phyloP scores from a whole-genome alignment of 371 early-diverging fungal species.

The Batrachochytrium dendrobatidis region DNA sequence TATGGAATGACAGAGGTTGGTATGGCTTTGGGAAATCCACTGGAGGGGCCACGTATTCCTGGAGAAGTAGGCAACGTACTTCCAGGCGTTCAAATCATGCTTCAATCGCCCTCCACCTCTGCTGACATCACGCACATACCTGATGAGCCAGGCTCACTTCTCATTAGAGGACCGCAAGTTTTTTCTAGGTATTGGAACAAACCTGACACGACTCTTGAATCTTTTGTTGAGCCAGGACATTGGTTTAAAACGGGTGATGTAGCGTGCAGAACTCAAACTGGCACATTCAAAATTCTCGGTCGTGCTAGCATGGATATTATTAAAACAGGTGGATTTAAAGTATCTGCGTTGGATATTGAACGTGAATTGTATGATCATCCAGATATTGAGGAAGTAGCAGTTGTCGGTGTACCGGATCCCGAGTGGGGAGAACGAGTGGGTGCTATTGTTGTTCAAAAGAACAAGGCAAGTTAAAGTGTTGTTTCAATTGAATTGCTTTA shows the following conservation, averaged over 20 bases:
- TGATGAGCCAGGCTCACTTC: slow-evolving; percentile 49
- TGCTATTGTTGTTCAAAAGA: slow-evolving; percentile 52
- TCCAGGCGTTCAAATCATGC: slow-evolving; percentile 57
- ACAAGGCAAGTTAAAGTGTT: slow-evolving; percentile 1
- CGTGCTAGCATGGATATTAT: slow-evolving; percentile 77
- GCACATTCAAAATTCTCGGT: slow-evolving; percentile 65
- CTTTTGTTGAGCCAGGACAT: neutral
- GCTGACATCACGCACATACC: slow-evolving; percentile 46
- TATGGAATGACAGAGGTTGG: slow-evolving; percentile 85
- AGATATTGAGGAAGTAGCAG: slow-evolving; percentile 59
- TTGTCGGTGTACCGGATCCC: slow-evolving; percentile 65
- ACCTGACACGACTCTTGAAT: slow-evolving; percentile 57
- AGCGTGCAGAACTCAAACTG: slow-evolving; percentile 45
- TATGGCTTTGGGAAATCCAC: slow-evolving; percentile 73
- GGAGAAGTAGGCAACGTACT: slow-evolving; percentile 69
- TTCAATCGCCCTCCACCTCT: too few relatives aligned
- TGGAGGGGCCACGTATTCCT: slow-evolving; percentile 42
- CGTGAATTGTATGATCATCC: slow-evolving; percentile 60
- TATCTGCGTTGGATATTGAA: slow-evolving; percentile 76
- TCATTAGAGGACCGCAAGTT: slow-evolving; percentile 43
- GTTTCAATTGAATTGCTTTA: too few relatives aligned
- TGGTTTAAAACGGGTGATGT: slow-evolving; percentile 71
- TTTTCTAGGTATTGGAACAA: slow-evolving; percentile 57
- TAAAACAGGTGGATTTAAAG: slow-evolving; percentile 81
- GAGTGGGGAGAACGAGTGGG: slow-evolving; percentile 72